Base-by-base conservation (phyloP, 176 grass and related monocot genomes). In the Metroxylon sagu region DNA sequence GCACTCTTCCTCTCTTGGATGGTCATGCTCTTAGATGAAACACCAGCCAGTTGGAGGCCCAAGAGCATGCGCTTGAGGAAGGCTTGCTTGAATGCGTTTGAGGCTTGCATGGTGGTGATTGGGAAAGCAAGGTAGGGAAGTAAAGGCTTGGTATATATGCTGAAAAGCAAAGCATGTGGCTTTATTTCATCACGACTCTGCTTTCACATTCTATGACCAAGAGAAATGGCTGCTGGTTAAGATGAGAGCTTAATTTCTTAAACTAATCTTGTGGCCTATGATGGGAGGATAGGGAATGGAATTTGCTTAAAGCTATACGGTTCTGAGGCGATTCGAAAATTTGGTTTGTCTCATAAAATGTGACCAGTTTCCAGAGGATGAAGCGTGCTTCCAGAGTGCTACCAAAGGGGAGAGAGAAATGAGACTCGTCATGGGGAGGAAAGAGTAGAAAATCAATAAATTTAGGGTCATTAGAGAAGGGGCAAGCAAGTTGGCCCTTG, bases 41-140 rank as follows among this genome's bases (percentile, higher is more conserved):
- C 54, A 0, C 59, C 61, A 56, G 48, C 43, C 15, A 19, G 52
- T 3, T 71, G 73, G 63, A 88, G 77, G 56, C 67, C 43, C n/a
- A 62, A 35, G 48, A 95, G 68, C 53, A 95, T 72, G 62, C 85
- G 80, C 76, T 62, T 74, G 68, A 89, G 65, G 30, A 92, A 19
- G 1, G 54, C 67, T 56, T 61, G 66, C 73, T 77, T 80, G 75
- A 84, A 88, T 3, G 64, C 39, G 61, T 18, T 76, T 1, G 54
- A 57, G 56, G 59, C 57, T 68, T 82, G 57, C 89, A 85, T 89
- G 52, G 81, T 56, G 7, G 15, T 14, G 50, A 54, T 29, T 14
- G 17, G 18, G 50, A 49, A 53, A 18, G 16, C 4, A 14, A 28
- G 49, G 8, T 4, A 67, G 64, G 49, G 35, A 50, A 14, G 5